These are phyloP conservation scores for Citrus australasica DNA, from an alignment of 345 rosid genomes.

Conservation along the genomic window DNA sequence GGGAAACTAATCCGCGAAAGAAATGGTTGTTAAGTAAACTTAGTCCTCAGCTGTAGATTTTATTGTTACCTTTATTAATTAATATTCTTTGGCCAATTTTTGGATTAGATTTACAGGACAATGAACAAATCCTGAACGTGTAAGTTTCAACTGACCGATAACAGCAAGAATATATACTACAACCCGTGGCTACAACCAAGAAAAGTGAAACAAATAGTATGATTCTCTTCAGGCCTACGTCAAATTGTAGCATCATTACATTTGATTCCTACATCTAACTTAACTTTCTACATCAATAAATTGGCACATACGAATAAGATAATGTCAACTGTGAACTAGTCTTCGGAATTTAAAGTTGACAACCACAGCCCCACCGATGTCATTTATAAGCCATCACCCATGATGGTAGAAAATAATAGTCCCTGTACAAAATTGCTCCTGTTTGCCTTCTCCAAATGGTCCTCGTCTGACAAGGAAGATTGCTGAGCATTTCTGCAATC, in stretches of 20 bases:
- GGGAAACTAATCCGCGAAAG: constrained; percentile 43
- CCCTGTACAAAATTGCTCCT: constrained; percentile 68
- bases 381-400: constrained; percentile 39
- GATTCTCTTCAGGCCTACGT: background rate
- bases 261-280: constrained; percentile 9
- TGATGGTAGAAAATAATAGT: constrained; percentile 54
- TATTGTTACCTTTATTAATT: background rate
- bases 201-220: background rate
- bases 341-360: background rate
- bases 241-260: constrained; percentile 1
- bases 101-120: background rate
- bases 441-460: constrained; percentile 53
- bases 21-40: constrained; percentile 85
- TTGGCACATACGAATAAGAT: background rate
- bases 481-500: constrained; percentile 27
- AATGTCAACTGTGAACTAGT: background rate
- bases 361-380: background rate
- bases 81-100: background rate
- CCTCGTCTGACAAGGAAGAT: constrained; percentile 45
- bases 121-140: background rate
- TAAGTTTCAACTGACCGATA: background rate
- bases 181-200: background rate
- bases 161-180: background rate
- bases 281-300: background rate
- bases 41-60: constrained; percentile 31